Percentiles rank a stretch among this genome's conserved stretches.
Evolutionary conservation across 2,329 filamentous ascomycete species (phyloP).

Genomic region (Zasmidium angulare): DNA sequence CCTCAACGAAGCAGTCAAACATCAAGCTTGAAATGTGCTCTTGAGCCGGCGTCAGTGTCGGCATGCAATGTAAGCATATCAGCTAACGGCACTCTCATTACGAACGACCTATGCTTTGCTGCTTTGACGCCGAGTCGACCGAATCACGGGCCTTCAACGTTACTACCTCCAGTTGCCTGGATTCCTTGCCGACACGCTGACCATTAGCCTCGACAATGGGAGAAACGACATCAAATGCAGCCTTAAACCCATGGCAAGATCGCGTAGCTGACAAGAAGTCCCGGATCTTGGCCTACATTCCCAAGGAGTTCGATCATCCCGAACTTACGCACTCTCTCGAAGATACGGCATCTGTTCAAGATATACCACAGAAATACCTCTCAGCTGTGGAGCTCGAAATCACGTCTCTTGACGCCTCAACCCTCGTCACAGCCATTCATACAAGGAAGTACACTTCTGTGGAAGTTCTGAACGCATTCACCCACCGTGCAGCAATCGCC

Average conservation of each 20-base stretch:
- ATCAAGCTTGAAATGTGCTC: too few species aligned
- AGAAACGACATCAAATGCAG: background rate
- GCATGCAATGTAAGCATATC: too few species aligned
- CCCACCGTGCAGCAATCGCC: slow-evolving; percentile 49
- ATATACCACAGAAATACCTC: slow-evolving; percentile 28
- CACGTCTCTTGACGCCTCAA: slow-evolving; percentile 39
- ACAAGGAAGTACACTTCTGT: slow-evolving; percentile 26
- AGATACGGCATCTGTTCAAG: background rate
- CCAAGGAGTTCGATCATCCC: background rate
- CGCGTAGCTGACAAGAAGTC: background rate
- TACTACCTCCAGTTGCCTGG: too few species aligned
- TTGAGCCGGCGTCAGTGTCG: too few species aligned
- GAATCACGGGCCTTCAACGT: too few species aligned
- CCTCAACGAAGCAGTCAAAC: too few species aligned
- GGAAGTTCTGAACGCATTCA: slow-evolving; percentile 40
- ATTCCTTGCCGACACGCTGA: too few species aligned
- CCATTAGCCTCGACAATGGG: background rate
- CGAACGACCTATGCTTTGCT: too few species aligned
- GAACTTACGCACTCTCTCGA: background rate
- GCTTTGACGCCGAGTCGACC: too few species aligned
- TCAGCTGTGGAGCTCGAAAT: slow-evolving; percentile 51
- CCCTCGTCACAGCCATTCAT: slow-evolving; percentile 36
- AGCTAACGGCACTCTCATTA: too few species aligned
- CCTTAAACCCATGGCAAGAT: background rate
- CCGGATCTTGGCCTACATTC: background rate